phyloP scores from a whole-genome alignment of 2,329 filamentous ascomycete species.

The Alternaria rosae region DNA sequence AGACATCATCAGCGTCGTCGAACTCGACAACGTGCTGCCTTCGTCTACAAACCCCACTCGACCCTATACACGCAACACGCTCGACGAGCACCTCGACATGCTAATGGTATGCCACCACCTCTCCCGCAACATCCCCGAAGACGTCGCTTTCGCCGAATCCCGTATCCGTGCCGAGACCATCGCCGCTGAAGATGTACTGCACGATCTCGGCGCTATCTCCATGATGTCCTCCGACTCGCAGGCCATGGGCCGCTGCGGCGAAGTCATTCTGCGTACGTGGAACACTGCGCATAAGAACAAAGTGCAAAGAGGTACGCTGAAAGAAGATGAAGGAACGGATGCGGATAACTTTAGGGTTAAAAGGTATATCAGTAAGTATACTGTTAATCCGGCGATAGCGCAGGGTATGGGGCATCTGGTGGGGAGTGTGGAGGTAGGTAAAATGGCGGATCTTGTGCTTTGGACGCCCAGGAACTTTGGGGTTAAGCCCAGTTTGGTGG shows the following conservation, averaged over 20 bases:
- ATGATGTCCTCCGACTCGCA: constrained; percentile 98
- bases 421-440: constrained; percentile 86
- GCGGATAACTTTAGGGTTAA: constrained; percentile 94
- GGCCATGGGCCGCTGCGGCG: constrained; percentile 95
- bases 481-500: constrained; percentile 78
- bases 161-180: constrained; percentile 96
- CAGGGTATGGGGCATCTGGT: constrained; percentile 90
- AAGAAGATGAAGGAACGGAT: constrained; percentile 78
- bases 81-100: constrained; percentile 98
- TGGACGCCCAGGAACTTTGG: constrained; percentile 90
- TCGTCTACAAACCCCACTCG: constrained; percentile 92
- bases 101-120: constrained; percentile 98
- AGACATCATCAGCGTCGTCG: constrained; percentile 93
- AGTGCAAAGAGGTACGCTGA: constrained; percentile 75
- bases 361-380: constrained; percentile 94
- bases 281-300: constrained; percentile 99
- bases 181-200: constrained; percentile 92
- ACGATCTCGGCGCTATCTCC: constrained; percentile 92
- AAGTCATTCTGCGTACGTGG: constrained; percentile 93
- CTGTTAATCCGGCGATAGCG: constrained; percentile 88
- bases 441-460: constrained; percentile 85
- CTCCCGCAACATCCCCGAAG: constrained; percentile 90
- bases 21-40: constrained; percentile 86
- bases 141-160: constrained; percentile 92
- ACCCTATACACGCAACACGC: constrained; percentile 88